Base-by-base conservation (phyloP, 2,329 filamentous ascomycete genomes). In the Cladophialophora carrionii region DNA sequence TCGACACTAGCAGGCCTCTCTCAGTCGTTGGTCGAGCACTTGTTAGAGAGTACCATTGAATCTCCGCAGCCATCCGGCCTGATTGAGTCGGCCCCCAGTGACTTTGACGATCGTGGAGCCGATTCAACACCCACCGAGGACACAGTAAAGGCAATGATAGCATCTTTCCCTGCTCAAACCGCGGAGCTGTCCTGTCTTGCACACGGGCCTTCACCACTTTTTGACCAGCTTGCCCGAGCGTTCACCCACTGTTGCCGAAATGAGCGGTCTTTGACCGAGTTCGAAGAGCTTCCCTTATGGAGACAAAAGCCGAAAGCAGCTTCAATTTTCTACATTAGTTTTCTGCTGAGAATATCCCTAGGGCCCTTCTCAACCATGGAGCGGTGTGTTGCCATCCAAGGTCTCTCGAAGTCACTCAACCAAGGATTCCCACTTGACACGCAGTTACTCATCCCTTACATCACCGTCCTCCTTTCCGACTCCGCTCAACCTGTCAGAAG, bases 361-460 rank as follows among this genome's bases (percentile, higher is more conserved):
- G 63, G 61, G 20, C 34, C 61, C 24, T 34, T 29, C n/a, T 9
- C 57, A 14, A 31, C 24, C 6, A 32, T 56, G 82, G 29, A 75
- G 79, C 5, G 87, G 86, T 52, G 41, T 51, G 55, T 55, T 52
- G 66, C 66, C 26, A 57, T 71, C 48, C 59, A 46, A 9, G 43
- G 63, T 24, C 61, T 72, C 9, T 61, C 58, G 1, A 53, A 59
- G 31, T 41, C 52, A 4, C 20, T 96, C 56, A 86, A 88, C 48
- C 82, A 87, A 73, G 84, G 87, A 14, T 29, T 75, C 92, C 20
- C 68, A 65, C 52, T 84, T 7, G 90, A 96, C 74, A 83, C 93
- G 56, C 94, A 98, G 74, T 85, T 87, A 10, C 76, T 97, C 20
- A 74, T 96, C n/a, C 94, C 94, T 2, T 97, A 96, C 77, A 81